Conservation (phyloP, 306 rosid genomes). For the Ceratonia siliqua region DNA sequence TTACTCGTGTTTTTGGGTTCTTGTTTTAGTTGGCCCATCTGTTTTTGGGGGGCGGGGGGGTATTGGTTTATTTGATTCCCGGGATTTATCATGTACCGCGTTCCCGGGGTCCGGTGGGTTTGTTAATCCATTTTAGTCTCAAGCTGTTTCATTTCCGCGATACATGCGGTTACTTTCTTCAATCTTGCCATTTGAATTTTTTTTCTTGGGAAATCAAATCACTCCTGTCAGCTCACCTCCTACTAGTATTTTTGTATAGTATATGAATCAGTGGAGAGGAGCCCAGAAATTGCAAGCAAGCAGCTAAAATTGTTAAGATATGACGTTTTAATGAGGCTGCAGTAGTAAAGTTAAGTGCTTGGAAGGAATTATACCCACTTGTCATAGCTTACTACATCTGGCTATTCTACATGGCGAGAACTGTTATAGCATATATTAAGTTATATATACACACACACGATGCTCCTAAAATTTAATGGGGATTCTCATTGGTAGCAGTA, state of each 20-base stretch:
- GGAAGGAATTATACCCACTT: background rate
- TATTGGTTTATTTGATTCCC: background rate
- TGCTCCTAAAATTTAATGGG: background rate
- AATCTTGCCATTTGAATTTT: background rate
- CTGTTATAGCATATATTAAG: background rate
- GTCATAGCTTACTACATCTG: background rate
- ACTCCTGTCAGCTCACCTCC: background rate
- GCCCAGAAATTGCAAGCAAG: background rate
- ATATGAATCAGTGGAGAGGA: background rate
- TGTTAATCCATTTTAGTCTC: conserved; percentile 22
- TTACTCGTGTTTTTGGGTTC: background rate
- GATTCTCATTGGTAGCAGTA: background rate
- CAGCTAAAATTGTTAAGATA: background rate
- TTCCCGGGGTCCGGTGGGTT: background rate
- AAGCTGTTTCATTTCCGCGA: background rate
- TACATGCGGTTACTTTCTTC: conserved; percentile 27
- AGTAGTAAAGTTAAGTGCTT: background rate
- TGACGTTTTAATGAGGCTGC: background rate
- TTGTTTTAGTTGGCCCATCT: background rate
- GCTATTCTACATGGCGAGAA: background rate
- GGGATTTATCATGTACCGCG: background rate
- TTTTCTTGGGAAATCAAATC: background rate
- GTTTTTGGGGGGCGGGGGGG: background rate
- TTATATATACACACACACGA: background rate
- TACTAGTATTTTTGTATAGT: background rate